phyloP scores from a whole-genome alignment of 1,284 basidiomycete species.

The Cronartium ribicola region DNA sequence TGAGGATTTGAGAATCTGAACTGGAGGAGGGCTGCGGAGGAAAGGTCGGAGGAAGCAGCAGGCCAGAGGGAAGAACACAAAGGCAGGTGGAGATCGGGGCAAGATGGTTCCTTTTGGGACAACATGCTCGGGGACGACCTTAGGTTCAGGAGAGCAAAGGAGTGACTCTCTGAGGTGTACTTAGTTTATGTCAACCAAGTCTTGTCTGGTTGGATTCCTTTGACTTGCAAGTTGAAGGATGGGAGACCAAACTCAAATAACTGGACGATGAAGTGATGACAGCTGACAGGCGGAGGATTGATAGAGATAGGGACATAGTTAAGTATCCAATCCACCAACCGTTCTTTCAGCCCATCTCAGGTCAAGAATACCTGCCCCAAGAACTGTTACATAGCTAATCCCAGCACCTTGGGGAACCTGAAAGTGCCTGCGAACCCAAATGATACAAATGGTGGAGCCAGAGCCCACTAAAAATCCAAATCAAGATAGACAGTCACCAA shows the following conservation, averaged over 20 bases:
- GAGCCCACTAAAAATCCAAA: too few relatives aligned
- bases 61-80: too few relatives aligned
- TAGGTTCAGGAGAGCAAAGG: background rate
- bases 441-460: too few relatives aligned
- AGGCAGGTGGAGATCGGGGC: background rate
- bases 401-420: too few relatives aligned
- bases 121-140: background rate
- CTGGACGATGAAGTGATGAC: background rate
- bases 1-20: background rate
- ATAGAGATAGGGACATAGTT: too few relatives aligned
- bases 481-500: too few relatives aligned
- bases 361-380: too few relatives aligned
- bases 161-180: background rate
- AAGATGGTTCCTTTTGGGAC: background rate
- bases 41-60: background rate
- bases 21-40: background rate
- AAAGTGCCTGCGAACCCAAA: too few relatives aligned
- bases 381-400: too few relatives aligned
- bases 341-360: too few relatives aligned
- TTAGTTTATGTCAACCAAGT: background rate
- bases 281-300: too few relatives aligned
- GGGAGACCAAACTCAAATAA: background rate
- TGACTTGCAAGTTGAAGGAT: background rate
- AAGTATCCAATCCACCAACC: too few relatives aligned
- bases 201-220: conserved; percentile 5